Conservation (phyloP, 169 alveolate genomes). For the Cryptosporidium felis region DNA sequence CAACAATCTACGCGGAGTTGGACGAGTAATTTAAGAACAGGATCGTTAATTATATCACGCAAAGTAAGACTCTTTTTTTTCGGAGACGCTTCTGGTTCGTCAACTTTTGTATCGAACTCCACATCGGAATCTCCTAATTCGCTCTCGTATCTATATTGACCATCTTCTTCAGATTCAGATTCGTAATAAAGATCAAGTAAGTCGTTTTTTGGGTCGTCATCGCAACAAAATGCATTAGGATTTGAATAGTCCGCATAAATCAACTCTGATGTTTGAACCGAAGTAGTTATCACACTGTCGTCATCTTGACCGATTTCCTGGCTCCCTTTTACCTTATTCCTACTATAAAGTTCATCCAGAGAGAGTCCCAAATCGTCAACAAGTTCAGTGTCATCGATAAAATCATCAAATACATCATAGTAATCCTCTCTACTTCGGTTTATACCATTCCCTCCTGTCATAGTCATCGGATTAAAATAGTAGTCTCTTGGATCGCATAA, state of each 20-base stretch:
- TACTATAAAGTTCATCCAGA: conserved; percentile 49
- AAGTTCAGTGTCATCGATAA: conserved; percentile 63
- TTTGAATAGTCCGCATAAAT: conserved; percentile 44
- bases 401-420: conserved; percentile 69
- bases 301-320: not conserved
- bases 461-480: conserved; percentile 68
- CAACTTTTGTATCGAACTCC: not conserved
- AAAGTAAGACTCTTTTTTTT: conserved; percentile 8
- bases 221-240: conserved; percentile 55
- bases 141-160: not conserved
- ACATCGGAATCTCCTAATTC: not conserved
- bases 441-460: conserved; percentile 45
- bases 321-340: not conserved
- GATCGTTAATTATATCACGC: conserved; percentile 44
- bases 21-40: conserved; percentile 22
- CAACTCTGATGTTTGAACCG: conserved; percentile 59
- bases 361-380: conserved; percentile 65
- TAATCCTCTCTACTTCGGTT: conserved; percentile 63
- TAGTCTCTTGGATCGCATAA: conserved; percentile 64
- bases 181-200: conserved; percentile 28
- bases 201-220: conserved; percentile 49
- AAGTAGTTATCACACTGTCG: conserved; percentile 3
- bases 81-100: not conserved
- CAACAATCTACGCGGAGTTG: conserved; percentile 57
- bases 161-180: not conserved